Evolutionary conservation across 352 stramenopile species (phyloP), one percentile per base, ranked within the genome.

Genomic region (Phytophthora kernoviae): DNA sequence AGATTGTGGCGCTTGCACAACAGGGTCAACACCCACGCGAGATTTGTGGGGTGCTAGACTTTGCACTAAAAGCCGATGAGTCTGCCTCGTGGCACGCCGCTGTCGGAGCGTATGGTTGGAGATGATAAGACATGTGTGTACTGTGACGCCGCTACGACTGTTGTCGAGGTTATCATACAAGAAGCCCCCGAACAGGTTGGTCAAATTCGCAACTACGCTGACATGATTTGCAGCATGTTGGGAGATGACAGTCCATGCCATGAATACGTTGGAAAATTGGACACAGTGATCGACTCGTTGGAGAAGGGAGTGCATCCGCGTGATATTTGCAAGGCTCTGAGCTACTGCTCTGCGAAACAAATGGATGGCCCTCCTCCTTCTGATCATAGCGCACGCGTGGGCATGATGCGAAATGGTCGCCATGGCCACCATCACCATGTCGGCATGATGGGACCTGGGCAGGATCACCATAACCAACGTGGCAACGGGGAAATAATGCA

Each of bases 201-300:
- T 32, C 48, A 81, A 44, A 73, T 86, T 50, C 76, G 70, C 7
- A 58, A 68, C 4, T 83, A 81, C 18, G 73, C 68, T 24, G 76
- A 86, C 50, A 79, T 83, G 58, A 80, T 86, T 58, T 86, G 76
- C 51, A 44, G 56, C 11, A 84, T 84, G 59, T 44, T 86, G 26
- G 76, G 76, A 18, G 68, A 79, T 11, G 73, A 79, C 18, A 83
- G 73, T 33, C 63, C 63, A 15, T 86, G 76, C 51, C 76, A 86
- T 45, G 7, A 63, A 44, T 83, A 86, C 36, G 68, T 81, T 0
- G 58, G 60, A 26, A 51, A 83, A 36, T 26, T 86, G 32, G 73
- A 86, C 53, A 67, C 50, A 18, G 71, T 86, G 24, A 53, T 86
- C 58, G 76, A 86, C 40, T 68, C 62, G 4, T 62, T 86, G 18